These are phyloP conservation scores for Baeospora myosura DNA, from an alignment of 1,284 basidiomycete species.

Conservation along the genomic window DNA sequence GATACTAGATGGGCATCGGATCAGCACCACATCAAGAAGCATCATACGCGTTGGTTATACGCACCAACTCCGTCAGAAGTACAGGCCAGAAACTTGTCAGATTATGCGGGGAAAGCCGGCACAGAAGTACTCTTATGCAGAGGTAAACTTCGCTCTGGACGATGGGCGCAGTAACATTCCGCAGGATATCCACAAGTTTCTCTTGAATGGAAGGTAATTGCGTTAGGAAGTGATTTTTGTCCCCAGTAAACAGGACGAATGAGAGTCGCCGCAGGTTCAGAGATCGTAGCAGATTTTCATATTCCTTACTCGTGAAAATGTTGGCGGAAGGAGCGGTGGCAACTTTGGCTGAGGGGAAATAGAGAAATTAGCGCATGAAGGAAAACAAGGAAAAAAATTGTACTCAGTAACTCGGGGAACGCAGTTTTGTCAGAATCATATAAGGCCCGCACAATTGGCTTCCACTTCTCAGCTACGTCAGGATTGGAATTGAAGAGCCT, in stretches of 20 bases:
- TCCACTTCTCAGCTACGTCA: constrained; percentile 61
- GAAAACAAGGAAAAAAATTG: constrained; percentile 15
- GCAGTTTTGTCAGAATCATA: constrained; percentile 86
- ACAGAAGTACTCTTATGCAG: constrained; percentile 86
- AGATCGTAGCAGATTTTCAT: constrained; percentile 86
- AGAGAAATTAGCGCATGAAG: constrained; percentile 7
- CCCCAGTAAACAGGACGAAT: constrained; percentile 77
- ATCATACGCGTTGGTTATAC: constrained; percentile 17
- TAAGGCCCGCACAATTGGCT: constrained; percentile 69
- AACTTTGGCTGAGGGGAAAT: constrained; percentile 54
- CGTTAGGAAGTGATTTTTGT: constrained; percentile 85
- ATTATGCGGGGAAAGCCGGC: constrained; percentile 88
- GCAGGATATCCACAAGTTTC: constrained; percentile 89
- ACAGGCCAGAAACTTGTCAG: constrained; percentile 96
- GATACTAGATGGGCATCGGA: constrained; percentile 42
- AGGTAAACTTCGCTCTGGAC: constrained; percentile 94
- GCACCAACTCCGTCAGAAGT: constrained; percentile 83
- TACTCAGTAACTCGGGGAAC: constrained; percentile 78
- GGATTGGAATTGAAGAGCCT: constrained; percentile 77
- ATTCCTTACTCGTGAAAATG: constrained; percentile 94
- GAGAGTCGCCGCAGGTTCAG: constrained; percentile 85
- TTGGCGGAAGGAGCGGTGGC: constrained; percentile 86
- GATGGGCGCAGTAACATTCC: constrained; percentile 73
- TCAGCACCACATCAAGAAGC: constrained; percentile 10
- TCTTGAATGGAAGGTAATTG: constrained; percentile 93